Percentiles rank a stretch among this genome's conserved stretches.
Conservation (phyloP, 805 yeast species). For the Candida incommunis region DNA sequence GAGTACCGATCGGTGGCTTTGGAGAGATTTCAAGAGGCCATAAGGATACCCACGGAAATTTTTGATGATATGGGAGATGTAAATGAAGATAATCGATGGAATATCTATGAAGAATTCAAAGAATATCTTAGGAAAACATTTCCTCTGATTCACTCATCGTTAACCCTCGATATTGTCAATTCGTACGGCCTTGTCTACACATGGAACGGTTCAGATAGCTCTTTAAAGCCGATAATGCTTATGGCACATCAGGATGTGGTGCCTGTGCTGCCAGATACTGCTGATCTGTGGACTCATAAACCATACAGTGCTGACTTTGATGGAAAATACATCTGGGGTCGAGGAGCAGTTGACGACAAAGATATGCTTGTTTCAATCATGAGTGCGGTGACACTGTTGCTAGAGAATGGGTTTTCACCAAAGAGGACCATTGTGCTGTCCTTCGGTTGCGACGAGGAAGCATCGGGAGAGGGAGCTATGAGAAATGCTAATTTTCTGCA, state of each 20-base stretch:
- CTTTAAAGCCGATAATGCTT: conserved; percentile 51
- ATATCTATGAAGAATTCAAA: conserved; percentile 32
- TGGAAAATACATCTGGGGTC: conserved; percentile 54
- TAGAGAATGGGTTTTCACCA: conserved; percentile 40
- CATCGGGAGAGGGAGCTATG: conserved; percentile 52
- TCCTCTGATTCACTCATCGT: conserved; percentile 34
- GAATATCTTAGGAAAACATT: conserved; percentile 33
- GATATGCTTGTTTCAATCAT: conserved; percentile 49
- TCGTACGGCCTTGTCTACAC: conserved; percentile 49
- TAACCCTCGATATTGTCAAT: conserved; percentile 41
- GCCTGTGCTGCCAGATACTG: conserved; percentile 48
- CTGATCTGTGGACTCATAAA: conserved; percentile 46
- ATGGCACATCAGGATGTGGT: conserved; percentile 77
- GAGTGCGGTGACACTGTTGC: conserved; percentile 46
- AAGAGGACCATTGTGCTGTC: conserved; percentile 49
- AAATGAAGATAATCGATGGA: conserved; percentile 37
- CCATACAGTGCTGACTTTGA: conserved; percentile 61
- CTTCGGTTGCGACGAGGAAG: conserved; percentile 75
- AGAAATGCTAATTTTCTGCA: conserved; percentile 33
- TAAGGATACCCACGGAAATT: conserved; percentile 53
- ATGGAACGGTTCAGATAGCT: conserved; percentile 41
- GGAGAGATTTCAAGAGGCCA: conserved; percentile 30
- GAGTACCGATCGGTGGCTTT: conserved; percentile 9
- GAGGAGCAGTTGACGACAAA: conserved; percentile 72
- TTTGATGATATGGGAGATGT: conserved; percentile 38